Evolutionary conservation across 2,329 filamentous ascomycete genomes (phyloP), one percentile per base, ranked within the genome.

Genomic region (Lanzia echinophila): DNA sequence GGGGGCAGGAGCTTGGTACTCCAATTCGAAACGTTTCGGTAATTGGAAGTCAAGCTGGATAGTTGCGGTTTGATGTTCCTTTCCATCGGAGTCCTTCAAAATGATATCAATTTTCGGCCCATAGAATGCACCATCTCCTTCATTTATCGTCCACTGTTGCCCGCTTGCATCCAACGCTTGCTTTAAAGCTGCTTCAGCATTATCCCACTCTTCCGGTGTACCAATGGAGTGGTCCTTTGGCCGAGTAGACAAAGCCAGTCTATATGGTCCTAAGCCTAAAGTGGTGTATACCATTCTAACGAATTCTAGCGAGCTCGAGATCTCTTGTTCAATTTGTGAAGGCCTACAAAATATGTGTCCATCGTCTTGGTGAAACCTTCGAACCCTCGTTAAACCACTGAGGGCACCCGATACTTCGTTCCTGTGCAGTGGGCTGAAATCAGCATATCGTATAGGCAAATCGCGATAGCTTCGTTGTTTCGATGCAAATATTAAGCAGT

Each of bases 31-130:
- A 12, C 89, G 82, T 66, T 88, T 87, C 1, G 90, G 90, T 2
- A 95, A 76, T 70, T 95, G 90, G 68, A 95, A 95, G 68, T 95
- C 90, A 28, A 95, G 79, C 72, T 95, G 90, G 48, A 95, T 86
- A 0, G 90, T 95, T 3, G 89, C 90, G 2, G 90, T 88, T 67
- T 95, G 90, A 66, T 95, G 90, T 64, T 90, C 87, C 66, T 92
- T 95, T 7, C 88, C 88, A 64, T 88, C 81, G 1, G 86, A 84
- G 66, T 95, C 90, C 57, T 79, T 82, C 44, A 95, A 71, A 38
- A 95, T 82, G 43, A 95, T 87, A 65, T 95, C 90, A 60, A 95
- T 95, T 72, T 95, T 95, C 32, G 90, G 90, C 0, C 90, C 90
- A 65, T 95, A 95, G 66, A 95, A 95, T 3, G 90, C 90, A 13